Conservation (phyloP, 805 yeast species). For the Starmerella bombicola region DNA sequence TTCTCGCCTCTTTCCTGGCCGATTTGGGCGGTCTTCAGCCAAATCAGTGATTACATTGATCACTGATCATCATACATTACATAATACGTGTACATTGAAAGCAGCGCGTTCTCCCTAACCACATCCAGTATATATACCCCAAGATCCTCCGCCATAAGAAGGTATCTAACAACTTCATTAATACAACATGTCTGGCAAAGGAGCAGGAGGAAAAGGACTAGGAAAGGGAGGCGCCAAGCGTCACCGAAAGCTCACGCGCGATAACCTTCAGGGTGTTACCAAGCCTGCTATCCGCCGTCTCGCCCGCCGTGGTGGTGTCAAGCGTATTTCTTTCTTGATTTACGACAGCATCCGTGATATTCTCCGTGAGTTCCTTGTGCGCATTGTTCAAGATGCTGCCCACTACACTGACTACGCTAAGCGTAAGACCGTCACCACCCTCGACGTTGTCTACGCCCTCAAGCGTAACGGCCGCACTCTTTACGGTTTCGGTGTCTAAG, state of each 20-base stretch:
- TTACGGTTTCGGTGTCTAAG: constrained; percentile 99
- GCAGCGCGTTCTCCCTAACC: constrained; percentile 1
- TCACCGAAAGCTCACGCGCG: constrained; percentile 99
- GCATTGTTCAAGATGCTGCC: constrained; percentile 97
- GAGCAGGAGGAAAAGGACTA: constrained; percentile 99
- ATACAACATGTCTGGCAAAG: constrained; percentile 87
- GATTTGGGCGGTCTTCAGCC: too few species aligned
- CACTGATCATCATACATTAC: constrained; percentile 16
- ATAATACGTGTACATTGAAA: constrained; percentile 8
- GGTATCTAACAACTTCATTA: neutral
- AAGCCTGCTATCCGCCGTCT: constrained; percentile 99
- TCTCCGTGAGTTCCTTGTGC: constrained; percentile 87
- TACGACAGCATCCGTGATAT: constrained; percentile 99
- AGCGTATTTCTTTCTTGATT: constrained; percentile 97
- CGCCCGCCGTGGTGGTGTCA: constrained; percentile 99
- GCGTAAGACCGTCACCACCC: constrained; percentile 99
- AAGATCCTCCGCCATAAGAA: neutral
- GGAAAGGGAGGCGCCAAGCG: constrained; percentile 99
- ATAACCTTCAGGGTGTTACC: constrained; percentile 98
- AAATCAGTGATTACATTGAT: constrained; percentile 17
- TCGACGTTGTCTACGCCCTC: constrained; percentile 97
- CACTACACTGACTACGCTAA: constrained; percentile 99
- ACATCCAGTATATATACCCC: constrained; percentile 14
- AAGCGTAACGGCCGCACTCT: constrained; percentile 99
- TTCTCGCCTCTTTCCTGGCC: too few species aligned